Base-by-base conservation (phyloP, 176 grass and related monocot genomes). In the Elymus sibiricus region DNA sequence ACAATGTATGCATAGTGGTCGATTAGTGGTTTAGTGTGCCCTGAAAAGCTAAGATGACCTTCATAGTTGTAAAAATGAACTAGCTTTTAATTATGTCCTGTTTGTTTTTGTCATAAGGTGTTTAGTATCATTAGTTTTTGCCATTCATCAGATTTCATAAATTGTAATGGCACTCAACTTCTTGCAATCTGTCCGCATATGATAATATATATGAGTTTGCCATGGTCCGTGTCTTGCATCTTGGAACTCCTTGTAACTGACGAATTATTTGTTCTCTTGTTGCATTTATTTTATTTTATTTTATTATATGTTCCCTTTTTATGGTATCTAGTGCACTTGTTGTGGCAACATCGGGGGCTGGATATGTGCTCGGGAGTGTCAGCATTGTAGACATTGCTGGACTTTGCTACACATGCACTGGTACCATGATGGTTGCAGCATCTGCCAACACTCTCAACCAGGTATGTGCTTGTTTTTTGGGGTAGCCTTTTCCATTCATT, bases 351-450 rank as follows among this genome's bases (percentile, higher is more conserved):
- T 95, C 96, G 15, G 96, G 93, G 71, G 81, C 96, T 87, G 93
- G 96, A 42, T 98, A 95, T 89, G 88, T 98, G 58, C 96, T 98
- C 14, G 96, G 91, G 71, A 98, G 96, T 76, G 93, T 91, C 39
- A 89, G 81, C 61, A 61, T 89, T 1, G 64, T 98, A 83, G 88
- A 98, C 86, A 69, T 95, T 39, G 88, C 86, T 9, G 93, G 93
- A 78, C 88, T 98, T 74, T 98, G 91, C 84, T 98, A 64, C 87
- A 98, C 96, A 51, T 95, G 96, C 77, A 80, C 90, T 79, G 96
- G 96, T 88, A 98, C 96, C 79, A 95, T 98, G 96, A 98, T 98
- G 96, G 96, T 95, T 79, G 96, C 96, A 25, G 96, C 96, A 89
- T 95, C 96, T 87, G 96, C 96, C 55, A 98, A 89, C 78, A 87